phyloP scores from a whole-genome alignment of 768 basidiomycete genomes.

The Pisolithus marmoratus region DNA sequence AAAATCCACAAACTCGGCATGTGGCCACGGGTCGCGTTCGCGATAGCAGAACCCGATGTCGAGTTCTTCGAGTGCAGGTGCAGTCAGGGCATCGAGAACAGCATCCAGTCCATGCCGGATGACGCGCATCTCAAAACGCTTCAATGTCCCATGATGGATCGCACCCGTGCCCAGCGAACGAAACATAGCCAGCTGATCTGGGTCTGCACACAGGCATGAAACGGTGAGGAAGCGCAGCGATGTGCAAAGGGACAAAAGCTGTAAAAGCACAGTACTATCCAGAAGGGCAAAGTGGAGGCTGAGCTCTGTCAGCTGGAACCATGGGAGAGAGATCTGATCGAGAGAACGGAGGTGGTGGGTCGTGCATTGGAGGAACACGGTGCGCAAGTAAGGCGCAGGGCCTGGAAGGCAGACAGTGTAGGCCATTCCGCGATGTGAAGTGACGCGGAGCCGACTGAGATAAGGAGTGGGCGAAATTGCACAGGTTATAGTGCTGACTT shows the following conservation, averaged over 20 bases:
- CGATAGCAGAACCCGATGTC: conserved; percentile 27
- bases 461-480: conserved; percentile 9
- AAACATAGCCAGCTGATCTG: conserved; percentile 6
- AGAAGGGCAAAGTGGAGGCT: conserved; percentile 24
- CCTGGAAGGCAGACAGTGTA: background rate
- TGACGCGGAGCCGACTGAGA: conserved; percentile 10
- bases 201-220: conserved; percentile 21
- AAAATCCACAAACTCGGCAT: conserved; percentile 18
- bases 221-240: conserved; percentile 15
- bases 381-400: conserved; percentile 9
- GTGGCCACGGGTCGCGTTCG: conserved; percentile 25
- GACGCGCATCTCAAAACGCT: conserved; percentile 26
- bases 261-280: conserved; percentile 16
- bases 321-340: conserved; percentile 19
- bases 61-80: conserved; percentile 26
- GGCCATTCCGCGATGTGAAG: background rate
- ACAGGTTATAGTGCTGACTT: conserved; percentile 18
- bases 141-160: conserved; percentile 13
- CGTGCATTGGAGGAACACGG: conserved; percentile 16
- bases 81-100: conserved; percentile 13
- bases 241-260: conserved; percentile 17
- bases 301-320: conserved; percentile 21
- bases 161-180: conserved; percentile 6
- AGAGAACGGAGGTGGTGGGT: conserved; percentile 19
- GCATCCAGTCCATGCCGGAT: conserved; percentile 18